Percentiles rank a stretch among this genome's conserved stretches.
Conservation (phyloP, 2,329 filamentous ascomycete species). For the Ophiocordyceps polyrhachis-furcata region DNA sequence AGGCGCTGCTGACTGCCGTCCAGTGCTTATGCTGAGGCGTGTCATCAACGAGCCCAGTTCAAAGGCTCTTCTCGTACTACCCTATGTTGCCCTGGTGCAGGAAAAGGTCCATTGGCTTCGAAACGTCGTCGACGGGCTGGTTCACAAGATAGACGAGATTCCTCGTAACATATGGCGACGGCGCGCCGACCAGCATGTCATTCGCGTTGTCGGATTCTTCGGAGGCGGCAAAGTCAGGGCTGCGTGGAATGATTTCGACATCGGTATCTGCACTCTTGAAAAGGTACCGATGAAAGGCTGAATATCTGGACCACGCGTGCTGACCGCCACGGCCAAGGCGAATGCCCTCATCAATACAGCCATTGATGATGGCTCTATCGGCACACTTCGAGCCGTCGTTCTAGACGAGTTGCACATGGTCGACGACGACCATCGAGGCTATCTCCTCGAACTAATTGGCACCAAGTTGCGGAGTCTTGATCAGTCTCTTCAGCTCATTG, state of each 20-base stretch:
- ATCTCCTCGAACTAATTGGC: conserved; percentile 54
- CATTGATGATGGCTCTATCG: conserved; percentile 50
- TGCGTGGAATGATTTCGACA: conserved; percentile 57
- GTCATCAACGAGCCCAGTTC: conserved; percentile 42
- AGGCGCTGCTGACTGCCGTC: conserved; percentile 4
- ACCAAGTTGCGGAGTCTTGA: conserved; percentile 54
- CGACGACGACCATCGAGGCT: conserved; percentile 57
- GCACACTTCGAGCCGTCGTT: conserved; percentile 47
- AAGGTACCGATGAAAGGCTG: conserved; percentile 27
- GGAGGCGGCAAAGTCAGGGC: conserved; percentile 50
- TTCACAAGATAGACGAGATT: conserved; percentile 9
- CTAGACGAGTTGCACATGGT: conserved; percentile 72
- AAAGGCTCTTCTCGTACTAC: conserved; percentile 55
- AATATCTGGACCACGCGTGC: neutral
- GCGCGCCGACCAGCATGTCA: conserved; percentile 34
- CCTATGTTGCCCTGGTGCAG: conserved; percentile 63
- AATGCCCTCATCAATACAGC: conserved; percentile 56
- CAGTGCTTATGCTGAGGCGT: conserved; percentile 52
- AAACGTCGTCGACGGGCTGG: conserved; percentile 37
- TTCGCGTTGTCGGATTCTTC: conserved; percentile 56
- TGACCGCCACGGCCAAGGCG: conserved; percentile 27
- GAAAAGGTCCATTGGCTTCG: conserved; percentile 63
- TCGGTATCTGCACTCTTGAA: conserved; percentile 64
- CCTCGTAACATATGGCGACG: conserved; percentile 28
- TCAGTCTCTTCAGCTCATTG: conserved; percentile 50